Evolutionary conservation across 2,329 filamentous ascomycete genomes (phyloP).

Genomic region (Gyromitra esculenta): DNA sequence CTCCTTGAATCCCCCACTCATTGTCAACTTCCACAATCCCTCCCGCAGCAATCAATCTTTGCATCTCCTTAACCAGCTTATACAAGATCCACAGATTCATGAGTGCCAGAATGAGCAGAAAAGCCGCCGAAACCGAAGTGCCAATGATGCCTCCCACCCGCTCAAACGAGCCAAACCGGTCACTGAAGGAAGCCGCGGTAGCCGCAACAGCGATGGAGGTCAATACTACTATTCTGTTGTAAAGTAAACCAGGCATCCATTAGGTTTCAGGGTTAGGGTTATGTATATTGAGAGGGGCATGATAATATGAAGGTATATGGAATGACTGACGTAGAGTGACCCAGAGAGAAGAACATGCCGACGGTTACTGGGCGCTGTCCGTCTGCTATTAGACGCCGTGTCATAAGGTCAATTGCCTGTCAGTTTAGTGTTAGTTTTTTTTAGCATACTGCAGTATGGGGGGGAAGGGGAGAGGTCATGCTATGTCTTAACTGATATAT

Average conservation of each 20-base stretch:
- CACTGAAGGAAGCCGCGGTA: constrained; percentile 82
- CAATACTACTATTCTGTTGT: constrained; percentile 76
- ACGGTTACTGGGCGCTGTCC: constrained; percentile 89
- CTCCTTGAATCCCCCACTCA: constrained; percentile 68
- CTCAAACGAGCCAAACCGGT: constrained; percentile 81
- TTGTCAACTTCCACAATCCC: constrained; percentile 56
- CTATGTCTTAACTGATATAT: constrained; percentile 70
- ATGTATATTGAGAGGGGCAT: too few species aligned
- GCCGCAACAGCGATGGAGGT: constrained; percentile 93
- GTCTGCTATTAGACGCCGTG: constrained; percentile 82
- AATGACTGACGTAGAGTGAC: constrained; percentile 76
- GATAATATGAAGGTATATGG: neutral
- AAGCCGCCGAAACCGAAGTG: constrained; percentile 82
- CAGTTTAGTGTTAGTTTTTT: constrained; percentile 3
- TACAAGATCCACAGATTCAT: constrained; percentile 89
- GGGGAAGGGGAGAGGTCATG: neutral
- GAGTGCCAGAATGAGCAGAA: constrained; percentile 81
- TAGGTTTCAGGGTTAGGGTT: constrained; percentile 26
- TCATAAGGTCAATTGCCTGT: constrained; percentile 91
- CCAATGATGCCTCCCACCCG: constrained; percentile 88
- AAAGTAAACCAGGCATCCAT: constrained; percentile 6
- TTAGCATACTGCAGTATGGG: neutral
- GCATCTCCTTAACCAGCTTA: constrained; percentile 76
- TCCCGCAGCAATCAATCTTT: constrained; percentile 55
- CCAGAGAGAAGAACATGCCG: constrained; percentile 91